phyloP scores from a whole-genome alignment of 345 rosid genomes.

The Gossypium anomalum region DNA sequence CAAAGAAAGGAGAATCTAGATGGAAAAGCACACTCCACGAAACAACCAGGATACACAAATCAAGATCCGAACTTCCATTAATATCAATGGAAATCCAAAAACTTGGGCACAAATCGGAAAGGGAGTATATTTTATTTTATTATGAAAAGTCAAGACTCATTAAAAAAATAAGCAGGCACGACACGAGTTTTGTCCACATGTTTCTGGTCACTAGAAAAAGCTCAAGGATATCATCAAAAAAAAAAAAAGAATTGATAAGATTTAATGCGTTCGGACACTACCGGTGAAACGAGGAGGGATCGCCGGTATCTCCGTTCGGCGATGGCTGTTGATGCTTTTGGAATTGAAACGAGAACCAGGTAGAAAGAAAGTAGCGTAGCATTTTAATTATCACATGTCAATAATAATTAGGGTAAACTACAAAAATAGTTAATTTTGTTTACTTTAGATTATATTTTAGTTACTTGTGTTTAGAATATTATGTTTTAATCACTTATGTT shows the following conservation, averaged over 20 bases:
- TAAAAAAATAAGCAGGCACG: background rate
- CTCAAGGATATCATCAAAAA: background rate
- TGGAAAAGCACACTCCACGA: background rate
- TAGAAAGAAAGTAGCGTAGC: background rate
- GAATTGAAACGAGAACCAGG: background rate
- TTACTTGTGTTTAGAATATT: too few relatives aligned
- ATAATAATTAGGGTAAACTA: too few relatives aligned
- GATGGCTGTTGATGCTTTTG: background rate
- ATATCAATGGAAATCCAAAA: background rate
- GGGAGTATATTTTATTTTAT: background rate
- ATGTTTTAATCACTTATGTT: too few relatives aligned
- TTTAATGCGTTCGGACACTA: background rate
- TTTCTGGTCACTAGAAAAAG: background rate
- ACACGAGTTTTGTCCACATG: conserved; percentile 6
- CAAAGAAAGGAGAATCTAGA: background rate
- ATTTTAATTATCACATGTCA: too few relatives aligned
- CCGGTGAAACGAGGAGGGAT: background rate
- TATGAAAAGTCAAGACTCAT: background rate
- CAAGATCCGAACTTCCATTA: background rate
- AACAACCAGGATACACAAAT: background rate
- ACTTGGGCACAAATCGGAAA: background rate
- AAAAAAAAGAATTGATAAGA: background rate
- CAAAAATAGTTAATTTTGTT: too few relatives aligned
- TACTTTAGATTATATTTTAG: fast-evolving
- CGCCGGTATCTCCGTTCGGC: conserved; percentile 1